A percentile compares a stretch with the other conserved stretches of the same genome.
phyloP scores from a whole-genome alignment of 2,329 filamentous ascomycete genomes.

The Stylonectria norvegica region DNA sequence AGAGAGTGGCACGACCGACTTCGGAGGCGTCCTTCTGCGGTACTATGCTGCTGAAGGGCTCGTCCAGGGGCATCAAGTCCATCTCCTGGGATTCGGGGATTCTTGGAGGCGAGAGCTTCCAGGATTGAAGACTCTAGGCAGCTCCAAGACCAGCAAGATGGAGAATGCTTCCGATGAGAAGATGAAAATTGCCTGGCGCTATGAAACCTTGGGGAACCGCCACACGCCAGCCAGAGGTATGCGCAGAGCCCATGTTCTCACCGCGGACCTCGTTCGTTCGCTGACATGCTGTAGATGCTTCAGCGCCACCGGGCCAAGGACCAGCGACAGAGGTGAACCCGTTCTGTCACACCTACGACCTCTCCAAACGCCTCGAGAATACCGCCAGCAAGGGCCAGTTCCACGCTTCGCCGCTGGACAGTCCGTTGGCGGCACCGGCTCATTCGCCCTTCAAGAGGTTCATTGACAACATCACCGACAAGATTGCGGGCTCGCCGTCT shows the following conservation, averaged over 20 bases:
- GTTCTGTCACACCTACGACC: slow-evolving; percentile 73
- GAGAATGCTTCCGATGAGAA: slow-evolving; percentile 56
- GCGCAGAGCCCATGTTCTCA: slow-evolving; percentile 30
- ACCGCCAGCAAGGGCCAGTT: slow-evolving; percentile 49
- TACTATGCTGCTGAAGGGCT: slow-evolving; percentile 94
- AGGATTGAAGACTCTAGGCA: slow-evolving; percentile 52
- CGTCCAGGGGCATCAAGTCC: slow-evolving; percentile 83
- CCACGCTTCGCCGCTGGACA: slow-evolving; percentile 46
- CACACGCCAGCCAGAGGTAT: slow-evolving; percentile 64
- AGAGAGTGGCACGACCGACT: slow-evolving; percentile 92
- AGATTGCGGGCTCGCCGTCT: slow-evolving; percentile 54
- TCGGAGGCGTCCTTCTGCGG: slow-evolving; percentile 75
- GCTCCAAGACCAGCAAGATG: slow-evolving; percentile 39
- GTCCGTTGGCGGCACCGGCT: slow-evolving; percentile 14
- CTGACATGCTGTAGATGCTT: no score
- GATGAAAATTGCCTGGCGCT: slow-evolving; percentile 99
- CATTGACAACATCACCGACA: slow-evolving; percentile 54
- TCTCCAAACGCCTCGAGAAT: slow-evolving; percentile 59
- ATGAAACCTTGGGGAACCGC: slow-evolving; percentile 73
- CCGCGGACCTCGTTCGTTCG: no score
- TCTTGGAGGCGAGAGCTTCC: slow-evolving; percentile 82
- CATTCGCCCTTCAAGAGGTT: slow-evolving; percentile 56
- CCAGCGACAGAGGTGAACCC: slow-evolving; percentile 26
- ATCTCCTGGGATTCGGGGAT: slow-evolving; percentile 77
- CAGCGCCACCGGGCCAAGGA: no score